Percentiles rank a stretch among this genome's conserved stretches.
These are phyloP conservation scores for Fusarium concolor DNA, from an alignment of 2,329 filamentous ascomycete species.

Conservation along the genomic window DNA sequence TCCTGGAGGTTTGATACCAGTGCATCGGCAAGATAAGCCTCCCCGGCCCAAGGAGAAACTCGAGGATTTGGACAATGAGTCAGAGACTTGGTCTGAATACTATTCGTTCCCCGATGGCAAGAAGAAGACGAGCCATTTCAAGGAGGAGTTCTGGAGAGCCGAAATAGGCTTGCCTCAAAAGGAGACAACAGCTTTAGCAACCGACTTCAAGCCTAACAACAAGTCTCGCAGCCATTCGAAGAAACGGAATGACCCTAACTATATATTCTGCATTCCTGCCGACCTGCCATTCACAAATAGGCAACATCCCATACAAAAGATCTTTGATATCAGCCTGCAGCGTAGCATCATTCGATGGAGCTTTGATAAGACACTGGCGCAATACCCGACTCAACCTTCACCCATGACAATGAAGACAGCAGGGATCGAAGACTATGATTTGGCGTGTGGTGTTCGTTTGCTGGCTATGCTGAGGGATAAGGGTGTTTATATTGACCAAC, in stretches of 20 bases:
- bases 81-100: conserved; percentile 19
- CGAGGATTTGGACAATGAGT: neutral
- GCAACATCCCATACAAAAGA: conserved; percentile 59
- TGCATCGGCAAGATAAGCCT: conserved; percentile 60
- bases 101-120: conserved; percentile 15
- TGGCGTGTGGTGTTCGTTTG: conserved; percentile 53
- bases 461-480: conserved; percentile 51
- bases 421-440: conserved; percentile 45
- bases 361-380: conserved; percentile 54
- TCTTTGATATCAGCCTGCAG: conserved; percentile 58
- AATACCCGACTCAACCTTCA: conserved; percentile 27
- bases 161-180: conserved; percentile 34
- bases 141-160: conserved; percentile 41
- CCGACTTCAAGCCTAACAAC: neutral
- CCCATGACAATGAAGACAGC: conserved; percentile 17
- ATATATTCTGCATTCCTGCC: conserved; percentile 46
- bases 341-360: conserved; percentile 58
- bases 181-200: neutral
- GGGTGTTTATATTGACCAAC: conserved; percentile 51
- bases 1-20: conserved; percentile 53
- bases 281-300: conserved; percentile 57
- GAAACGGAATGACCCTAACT: conserved; percentile 1
- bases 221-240: neutral
- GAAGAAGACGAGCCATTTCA: conserved; percentile 28
- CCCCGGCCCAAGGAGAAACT: neutral